Conservation (phyloP, 140 eudicot species). For the Anethum foeniculum region DNA sequence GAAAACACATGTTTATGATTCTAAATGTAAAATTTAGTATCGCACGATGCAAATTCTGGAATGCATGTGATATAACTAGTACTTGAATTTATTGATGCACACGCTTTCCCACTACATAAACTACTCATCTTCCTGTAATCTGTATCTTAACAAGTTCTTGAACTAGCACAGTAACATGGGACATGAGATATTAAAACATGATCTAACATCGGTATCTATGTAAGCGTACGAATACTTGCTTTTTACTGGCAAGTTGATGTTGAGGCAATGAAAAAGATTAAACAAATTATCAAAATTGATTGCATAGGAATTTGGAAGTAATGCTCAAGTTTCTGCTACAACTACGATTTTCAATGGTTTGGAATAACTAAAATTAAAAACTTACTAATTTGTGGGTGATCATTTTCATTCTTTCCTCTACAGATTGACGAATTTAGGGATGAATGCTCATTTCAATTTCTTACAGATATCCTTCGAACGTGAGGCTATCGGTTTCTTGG, state of each 20-base stretch:
- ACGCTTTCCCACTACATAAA: background rate
- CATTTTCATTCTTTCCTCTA: too few relatives aligned
- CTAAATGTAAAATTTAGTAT: background rate
- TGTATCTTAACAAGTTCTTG: background rate
- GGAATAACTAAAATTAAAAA: too few relatives aligned
- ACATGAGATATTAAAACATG: background rate
- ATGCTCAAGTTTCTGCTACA: too few relatives aligned
- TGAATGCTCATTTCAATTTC: background rate
- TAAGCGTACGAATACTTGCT: background rate
- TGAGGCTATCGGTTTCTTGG: background rate
- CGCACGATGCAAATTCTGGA: background rate
- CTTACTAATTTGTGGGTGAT: too few relatives aligned
- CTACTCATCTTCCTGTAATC: background rate
- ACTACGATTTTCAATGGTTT: too few relatives aligned
- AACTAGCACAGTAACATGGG: background rate
- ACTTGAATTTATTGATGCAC: background rate
- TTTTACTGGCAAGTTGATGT: background rate
- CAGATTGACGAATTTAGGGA: background rate
- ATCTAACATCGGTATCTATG: background rate
- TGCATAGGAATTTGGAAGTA: background rate
- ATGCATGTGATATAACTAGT: background rate
- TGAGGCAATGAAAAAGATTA: background rate
- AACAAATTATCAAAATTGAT: background rate
- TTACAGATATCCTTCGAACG: background rate
- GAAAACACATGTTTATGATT: too few relatives aligned